Base-by-base conservation (phyloP, 306 rosid genomes). In the Vicia villosa region DNA sequence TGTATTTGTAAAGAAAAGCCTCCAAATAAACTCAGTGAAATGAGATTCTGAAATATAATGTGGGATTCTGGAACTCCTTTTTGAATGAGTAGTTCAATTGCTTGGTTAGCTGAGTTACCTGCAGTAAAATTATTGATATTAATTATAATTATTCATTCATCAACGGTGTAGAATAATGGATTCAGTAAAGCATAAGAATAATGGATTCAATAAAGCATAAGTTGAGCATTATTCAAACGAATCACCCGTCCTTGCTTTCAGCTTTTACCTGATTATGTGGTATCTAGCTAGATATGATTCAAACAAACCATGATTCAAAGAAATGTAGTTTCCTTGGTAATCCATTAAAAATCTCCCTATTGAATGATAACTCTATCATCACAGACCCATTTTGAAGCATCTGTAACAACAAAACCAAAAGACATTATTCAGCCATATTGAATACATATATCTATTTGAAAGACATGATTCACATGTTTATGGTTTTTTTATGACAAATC, bases 41-140 rank as follows among this genome's bases (percentile, higher is more conserved):
- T 88, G 63, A 90, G 90, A 83, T 90, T 94, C 62, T 90, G 86
- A 71, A 94, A 94, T 86, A 90, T 94, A 37, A 94, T 90, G 85
- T 88, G 90, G 13, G 89, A 74, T 84, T 94, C 96, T 8, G 98
- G 98, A 78, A 94, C 98, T 66, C 99, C 99, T 78, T 94, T 90
- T 73, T 84, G 90, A 64, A 94, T 80, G 73, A 94, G 96, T 45
- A 94, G 81, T 58, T 94, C 97, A 75, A 94, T 94, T 47, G 98
- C 98, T 70, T 94, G 98, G 83, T 87, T 90, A 28, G 98, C 98
- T 58, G 98, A 90, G 80, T 94, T 94, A 58, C 98, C 97, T 88
- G 36, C 79, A 86, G 63, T 69, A 37, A 19, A 80, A 72, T 61
- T 21, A 61, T 36, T 52, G 52, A 70, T 67, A 56, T 74, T 55